Base-by-base conservation (phyloP, 2,329 filamentous ascomycete species). In the Coniella vitis region DNA sequence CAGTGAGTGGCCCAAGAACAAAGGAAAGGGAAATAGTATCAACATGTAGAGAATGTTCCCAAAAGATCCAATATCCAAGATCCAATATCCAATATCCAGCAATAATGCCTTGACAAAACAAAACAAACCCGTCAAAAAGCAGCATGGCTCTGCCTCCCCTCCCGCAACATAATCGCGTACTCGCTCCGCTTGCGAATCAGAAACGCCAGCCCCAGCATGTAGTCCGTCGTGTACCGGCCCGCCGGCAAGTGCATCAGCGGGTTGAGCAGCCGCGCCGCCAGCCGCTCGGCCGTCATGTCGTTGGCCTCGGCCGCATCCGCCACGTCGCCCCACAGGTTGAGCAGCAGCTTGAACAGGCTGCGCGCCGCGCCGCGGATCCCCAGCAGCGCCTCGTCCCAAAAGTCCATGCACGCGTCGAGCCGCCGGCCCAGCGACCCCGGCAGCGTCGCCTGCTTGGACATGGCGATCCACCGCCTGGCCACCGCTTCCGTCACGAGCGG, bases 361-460 rank as follows among this genome's bases (percentile, higher is more conserved):
- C 68, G 62, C 4, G 59, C 59, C 1, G 64, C 60, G 1, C 68
- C 69, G 12, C 63, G 61, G 9, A 72, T 58, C 1, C 67, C 66
- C 20, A 62, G 62, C 5, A 72, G 57, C 7, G 70, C 68, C 58
- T 72, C 69, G 51, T 71, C 69, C 70, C 70, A 72, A 47, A 72
- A 72, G 52, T 72, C 69, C 38, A 72, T 67, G 47, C 68, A 69
- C 56, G 66, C 63, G 49, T 72, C 70, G 4, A 65, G 55, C 14
- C 67, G 61, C 38, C 58, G 60, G 13, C 59, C 58, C 41, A 63
- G 59, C 3, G 63, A 65, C 17, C 61, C 66, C 12, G 62, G 54
- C 20, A 65, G 40, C 9, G 62, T 66, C 1, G 68, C 65, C 54
- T 70, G 69, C 31, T 65, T 60, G 29, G 69, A 69, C 35, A 72